Evolutionary conservation across 2,329 filamentous ascomycete species (phyloP).

Genomic region (Calonectria ilicicola): DNA sequence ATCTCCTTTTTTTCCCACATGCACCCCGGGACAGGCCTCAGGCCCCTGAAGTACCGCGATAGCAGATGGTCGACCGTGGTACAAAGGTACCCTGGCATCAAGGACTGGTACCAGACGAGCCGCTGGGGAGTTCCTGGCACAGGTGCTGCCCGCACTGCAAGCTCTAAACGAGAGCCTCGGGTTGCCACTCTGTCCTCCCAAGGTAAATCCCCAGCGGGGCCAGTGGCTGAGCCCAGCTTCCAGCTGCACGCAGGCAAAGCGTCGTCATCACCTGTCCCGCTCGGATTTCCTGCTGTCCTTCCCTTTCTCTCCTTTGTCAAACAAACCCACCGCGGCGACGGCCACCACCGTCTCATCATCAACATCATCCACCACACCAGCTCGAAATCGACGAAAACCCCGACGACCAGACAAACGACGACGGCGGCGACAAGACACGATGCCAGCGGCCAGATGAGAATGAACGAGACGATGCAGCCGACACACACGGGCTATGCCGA

Average conservation of each 20-base stretch:
- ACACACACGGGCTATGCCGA: slow-evolving; percentile 24
- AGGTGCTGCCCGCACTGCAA: slow-evolving; percentile 6
- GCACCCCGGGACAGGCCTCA: slow-evolving; percentile 47
- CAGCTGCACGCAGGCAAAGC: slow-evolving; percentile 17
- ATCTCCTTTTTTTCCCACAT: slow-evolving; percentile 52
- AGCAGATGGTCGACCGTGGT: slow-evolving; percentile 43
- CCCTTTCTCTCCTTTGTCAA: slow-evolving; percentile 33
- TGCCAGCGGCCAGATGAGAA: background rate
- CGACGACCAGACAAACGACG: background rate
- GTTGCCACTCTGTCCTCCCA: slow-evolving; percentile 35
- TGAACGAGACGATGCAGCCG: background rate
- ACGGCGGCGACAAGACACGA: background rate
- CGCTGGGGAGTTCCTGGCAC: slow-evolving; percentile 14
- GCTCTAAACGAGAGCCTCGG: slow-evolving; percentile 24
- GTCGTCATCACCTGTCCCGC: slow-evolving; percentile 34
- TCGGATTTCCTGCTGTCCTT: slow-evolving; percentile 40
- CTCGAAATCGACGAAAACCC: slow-evolving; percentile 21
- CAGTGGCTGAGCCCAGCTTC: slow-evolving; percentile 23
- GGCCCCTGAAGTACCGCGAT: slow-evolving; percentile 55
- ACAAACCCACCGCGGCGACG: slow-evolving; percentile 32
- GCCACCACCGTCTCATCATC: slow-evolving; percentile 15
- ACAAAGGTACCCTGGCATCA: slow-evolving; percentile 30
- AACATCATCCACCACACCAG: slow-evolving; percentile 22
- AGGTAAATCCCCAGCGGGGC: slow-evolving; percentile 18
- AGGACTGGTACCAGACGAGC: slow-evolving; percentile 13